A percentile compares a stretch with the other conserved stretches of the same genome.
phyloP scores from a whole-genome alignment of 345 rosid genomes.

The Populus euphratica region DNA sequence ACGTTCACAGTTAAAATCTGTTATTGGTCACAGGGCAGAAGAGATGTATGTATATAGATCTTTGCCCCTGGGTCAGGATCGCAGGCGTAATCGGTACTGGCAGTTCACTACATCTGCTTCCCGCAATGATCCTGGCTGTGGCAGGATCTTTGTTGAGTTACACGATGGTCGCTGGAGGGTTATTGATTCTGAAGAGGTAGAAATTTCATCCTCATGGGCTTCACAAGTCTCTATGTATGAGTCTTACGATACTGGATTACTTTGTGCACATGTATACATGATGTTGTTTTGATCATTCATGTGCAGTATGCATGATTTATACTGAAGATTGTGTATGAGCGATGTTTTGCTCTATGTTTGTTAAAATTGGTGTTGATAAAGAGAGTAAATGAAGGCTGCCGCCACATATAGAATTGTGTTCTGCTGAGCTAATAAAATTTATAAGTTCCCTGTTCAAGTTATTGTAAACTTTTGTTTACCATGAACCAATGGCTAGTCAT shows the following conservation, averaged over 20 bases:
- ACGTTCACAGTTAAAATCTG: slow-evolving; percentile 65
- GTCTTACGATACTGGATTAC: not conserved
- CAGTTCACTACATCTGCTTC: slow-evolving; percentile 71
- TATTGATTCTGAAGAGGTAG: slow-evolving; percentile 77
- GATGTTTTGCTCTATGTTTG: not conserved
- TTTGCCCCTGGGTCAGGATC: slow-evolving; percentile 86
- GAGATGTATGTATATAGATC: slow-evolving; percentile 70
- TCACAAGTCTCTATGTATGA: not conserved
- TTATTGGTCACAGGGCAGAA: slow-evolving; percentile 77
- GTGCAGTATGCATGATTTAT: not conserved
- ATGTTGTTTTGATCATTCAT: slow-evolving; percentile 2
- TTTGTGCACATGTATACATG: slow-evolving; percentile 1
- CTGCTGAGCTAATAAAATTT: not conserved
- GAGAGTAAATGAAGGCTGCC: slow-evolving; percentile 3
- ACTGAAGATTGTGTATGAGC: not conserved
- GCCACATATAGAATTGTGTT: slow-evolving; percentile 8
- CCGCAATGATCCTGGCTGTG: slow-evolving; percentile 74
- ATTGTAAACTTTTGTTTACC: not conserved
- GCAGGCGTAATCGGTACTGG: slow-evolving; percentile 89
- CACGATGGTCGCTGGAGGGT: slow-evolving; percentile 73
- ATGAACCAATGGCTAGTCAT: slow-evolving; percentile 1
- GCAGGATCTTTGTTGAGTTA: slow-evolving; percentile 78
- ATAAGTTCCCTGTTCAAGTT: not conserved
- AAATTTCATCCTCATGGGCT: not conserved
- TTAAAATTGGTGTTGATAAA: not conserved